phyloP scores from a whole-genome alignment of 176 grass and related monocot species.

The Triticum dicoccoides region DNA sequence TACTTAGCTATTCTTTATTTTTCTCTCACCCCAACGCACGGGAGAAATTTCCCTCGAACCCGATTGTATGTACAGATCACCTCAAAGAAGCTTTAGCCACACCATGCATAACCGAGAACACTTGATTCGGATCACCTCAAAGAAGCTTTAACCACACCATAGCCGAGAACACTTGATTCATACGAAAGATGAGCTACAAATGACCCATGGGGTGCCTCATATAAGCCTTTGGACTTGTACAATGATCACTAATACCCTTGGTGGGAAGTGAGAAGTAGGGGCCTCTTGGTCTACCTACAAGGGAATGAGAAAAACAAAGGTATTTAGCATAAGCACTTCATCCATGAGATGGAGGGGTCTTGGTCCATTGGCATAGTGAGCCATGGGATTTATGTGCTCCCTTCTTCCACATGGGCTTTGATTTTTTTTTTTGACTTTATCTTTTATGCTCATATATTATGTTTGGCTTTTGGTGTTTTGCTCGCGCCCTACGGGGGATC shows the following conservation, averaged over 20 bases:
- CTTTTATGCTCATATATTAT: neutral
- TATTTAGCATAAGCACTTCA: neutral
- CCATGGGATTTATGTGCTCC: neutral
- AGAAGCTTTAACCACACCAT: neutral
- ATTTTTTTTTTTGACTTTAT: neutral
- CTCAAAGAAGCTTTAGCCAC: neutral
- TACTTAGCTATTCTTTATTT: too few relatives aligned
- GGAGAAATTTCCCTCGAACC: neutral
- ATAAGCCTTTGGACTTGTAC: neutral
- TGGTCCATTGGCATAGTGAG: neutral
- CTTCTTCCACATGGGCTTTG: neutral
- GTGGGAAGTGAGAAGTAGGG: neutral
- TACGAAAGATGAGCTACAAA: neutral
- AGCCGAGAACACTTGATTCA: neutral
- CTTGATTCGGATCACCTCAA: neutral
- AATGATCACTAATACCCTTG: neutral
- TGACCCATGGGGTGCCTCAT: neutral
- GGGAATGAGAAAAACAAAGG: neutral
- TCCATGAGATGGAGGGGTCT: neutral
- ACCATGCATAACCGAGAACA: too few relatives aligned
- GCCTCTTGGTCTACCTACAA: neutral
- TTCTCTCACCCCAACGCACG: neutral
- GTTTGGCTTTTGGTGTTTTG: neutral
- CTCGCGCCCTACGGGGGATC: neutral
- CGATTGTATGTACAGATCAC: neutral